Base-by-base conservation (phyloP, 2,329 filamentous ascomycete species). In the Cytospora piceae region DNA sequence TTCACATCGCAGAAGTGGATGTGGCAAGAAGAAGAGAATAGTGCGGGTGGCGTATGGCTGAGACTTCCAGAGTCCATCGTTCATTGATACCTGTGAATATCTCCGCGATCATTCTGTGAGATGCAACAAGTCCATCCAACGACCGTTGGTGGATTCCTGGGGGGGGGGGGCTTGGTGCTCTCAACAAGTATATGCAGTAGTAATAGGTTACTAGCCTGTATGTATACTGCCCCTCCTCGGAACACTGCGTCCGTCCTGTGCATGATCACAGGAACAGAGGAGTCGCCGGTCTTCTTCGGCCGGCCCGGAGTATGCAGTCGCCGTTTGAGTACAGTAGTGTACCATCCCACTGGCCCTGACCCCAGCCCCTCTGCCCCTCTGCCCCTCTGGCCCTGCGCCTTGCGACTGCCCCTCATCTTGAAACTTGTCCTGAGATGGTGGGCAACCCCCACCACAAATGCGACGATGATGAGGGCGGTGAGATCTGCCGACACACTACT, bases 391-490 rank as follows among this genome's bases (percentile, higher is more conserved):
- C 32, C 32, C 32, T 37, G 34, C 34, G 34, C 34, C 34, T 29
- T 53, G 15, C 51, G 15, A n/a, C 11, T 24, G n/a, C 46, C 46
- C 46, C 46, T 49, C 46, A 24, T 49, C 46, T 12, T 49, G 24
- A 31, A 27, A 31, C 37, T 22, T 22, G 58, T 61, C 15, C 15
- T 24, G n/a, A 49, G 58, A 29, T 37, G 34, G 51, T 54, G 52
- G 52, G 52, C 52, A 31, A 37, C 59, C 49, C 32, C 59, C 34
- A 29, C 34, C 34, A 29, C 24, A 42, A 29, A 14, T 49, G n/a
- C n/a, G 46, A 49, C 46, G 32, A 55, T 54, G 53, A 57, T 62
- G 60, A 62, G 37, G 60, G 60, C 60, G 60, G 60, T 63, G 60
- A 63, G 60, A 63, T 63, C 53, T 57, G 32, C 60, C 59, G 51